Percentiles rank a stretch among this genome's conserved stretches.
These are phyloP conservation scores for Colletotrichum sp. DNA, from an alignment of 2,329 filamentous ascomycete species.

Conservation along the genomic window DNA sequence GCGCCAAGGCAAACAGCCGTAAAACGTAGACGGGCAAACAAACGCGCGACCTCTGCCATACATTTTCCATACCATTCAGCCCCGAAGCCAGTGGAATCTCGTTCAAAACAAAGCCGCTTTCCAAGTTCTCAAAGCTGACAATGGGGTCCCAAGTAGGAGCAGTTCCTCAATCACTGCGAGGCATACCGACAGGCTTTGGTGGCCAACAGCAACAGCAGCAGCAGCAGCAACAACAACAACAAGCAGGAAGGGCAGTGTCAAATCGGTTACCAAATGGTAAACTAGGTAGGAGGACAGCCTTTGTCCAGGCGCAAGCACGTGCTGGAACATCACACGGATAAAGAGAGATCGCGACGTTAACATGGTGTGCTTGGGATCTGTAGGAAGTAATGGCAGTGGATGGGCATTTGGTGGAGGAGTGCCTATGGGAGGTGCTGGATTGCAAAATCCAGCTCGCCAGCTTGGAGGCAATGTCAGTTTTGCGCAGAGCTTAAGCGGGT, in stretches of 20 bases:
- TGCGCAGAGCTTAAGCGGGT: constrained; percentile 69
- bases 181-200: constrained; percentile 65
- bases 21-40: background rate
- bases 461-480: constrained; percentile 67
- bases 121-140: constrained; percentile 33
- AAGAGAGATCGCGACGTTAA: constrained; percentile 24
- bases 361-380: constrained; percentile 21
- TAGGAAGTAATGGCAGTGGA: constrained; percentile 57
- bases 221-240: constrained; percentile 49
- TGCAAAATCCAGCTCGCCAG: constrained; percentile 60
- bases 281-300: constrained; percentile 52
- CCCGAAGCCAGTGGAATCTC: background rate
- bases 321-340: background rate
- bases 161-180: constrained; percentile 66
- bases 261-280: constrained; percentile 70
- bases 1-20: background rate
- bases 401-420: constrained; percentile 69
- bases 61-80: background rate
- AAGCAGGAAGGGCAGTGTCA: constrained; percentile 55
- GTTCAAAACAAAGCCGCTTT: background rate
- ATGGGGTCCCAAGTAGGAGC: constrained; percentile 47
- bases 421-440: constrained; percentile 62
- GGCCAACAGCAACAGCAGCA: constrained; percentile 64
- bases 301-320: background rate
- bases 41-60: background rate